Evolutionary conservation across 345 rosid species (phyloP), one percentile per base, ranked within the genome.

Genomic region (Lepidium sativum): DNA sequence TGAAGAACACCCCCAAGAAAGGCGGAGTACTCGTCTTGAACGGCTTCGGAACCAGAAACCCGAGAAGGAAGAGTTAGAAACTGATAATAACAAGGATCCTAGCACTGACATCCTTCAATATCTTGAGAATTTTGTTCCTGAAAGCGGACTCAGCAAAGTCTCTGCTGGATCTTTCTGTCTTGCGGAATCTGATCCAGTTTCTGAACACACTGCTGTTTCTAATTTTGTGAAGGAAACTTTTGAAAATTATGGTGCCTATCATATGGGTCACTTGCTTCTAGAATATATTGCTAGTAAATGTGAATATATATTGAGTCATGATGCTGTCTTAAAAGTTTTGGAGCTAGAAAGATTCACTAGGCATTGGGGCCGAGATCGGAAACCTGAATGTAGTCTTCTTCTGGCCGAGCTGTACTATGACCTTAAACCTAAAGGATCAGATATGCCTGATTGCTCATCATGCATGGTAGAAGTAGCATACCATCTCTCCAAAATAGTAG

Each of bases 1-100:
- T 59, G 90, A 83, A 67, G 99, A 88, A 51, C 99, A 90, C 18
- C 92, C 92, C 52, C 86, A 87, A 70, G 99, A 90, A 80, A 90
- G 99, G 71, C 82, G 97, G 55, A 94, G 99, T 78, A 86, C 87
- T 75, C 96, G 99, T 70, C 97, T 91, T 74, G 96, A 84, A 76
- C 87, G 89, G 78, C 90, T 87, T 68, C 81, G 98, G 69, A 87
- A 86, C 78, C 99, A 92, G 78, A 94, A 88, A 80, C 95, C 97
- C 5, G 95, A 77, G 55, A 94, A 94, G 82, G 99, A 82, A 74
- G 96, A 85, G 67, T 47, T 71, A 61, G 97, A 82, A 72, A 86
- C 71, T 78, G 78, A 80, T 70, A 59, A 57, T 5, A 73, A 75
- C 57, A 86, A 87, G 79, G 91, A 87, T 71, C 75, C 73, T 41